A percentile compares a stretch with the other conserved stretches of the same genome.
Evolutionary conservation across 2,329 filamentous ascomycete species (phyloP).

Genomic region (Onygena corvina): DNA sequence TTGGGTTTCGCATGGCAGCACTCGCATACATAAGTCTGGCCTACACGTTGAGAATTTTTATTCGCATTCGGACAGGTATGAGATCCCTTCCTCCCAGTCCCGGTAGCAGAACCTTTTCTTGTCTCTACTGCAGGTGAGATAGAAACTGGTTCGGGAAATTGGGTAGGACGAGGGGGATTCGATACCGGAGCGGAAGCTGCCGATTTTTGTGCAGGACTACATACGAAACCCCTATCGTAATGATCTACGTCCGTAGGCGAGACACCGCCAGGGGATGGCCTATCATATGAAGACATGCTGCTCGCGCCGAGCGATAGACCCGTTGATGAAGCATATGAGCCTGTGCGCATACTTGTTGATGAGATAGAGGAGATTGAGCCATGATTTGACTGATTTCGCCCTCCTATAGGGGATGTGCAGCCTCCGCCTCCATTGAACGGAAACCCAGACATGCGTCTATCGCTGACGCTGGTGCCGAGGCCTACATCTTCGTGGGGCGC

Average conservation of each 20-base stretch:
- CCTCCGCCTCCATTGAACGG: slow-evolving; percentile 37
- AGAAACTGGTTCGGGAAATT: slow-evolving; percentile 23
- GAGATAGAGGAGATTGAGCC: slow-evolving; percentile 55
- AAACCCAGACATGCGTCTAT: slow-evolving; percentile 40
- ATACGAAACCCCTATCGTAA: slow-evolving; percentile 40
- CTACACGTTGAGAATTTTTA: slow-evolving; percentile 34
- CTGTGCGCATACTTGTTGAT: slow-evolving; percentile 48
- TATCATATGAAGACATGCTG: slow-evolving; percentile 51
- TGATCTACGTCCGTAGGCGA: slow-evolving; percentile 47
- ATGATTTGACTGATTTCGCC: slow-evolving; percentile 43
- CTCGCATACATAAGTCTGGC: slow-evolving; percentile 63
- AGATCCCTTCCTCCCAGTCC: slow-evolving; percentile 37
- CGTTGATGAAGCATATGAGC: slow-evolving; percentile 51
- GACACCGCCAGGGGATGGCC: slow-evolving; percentile 48
- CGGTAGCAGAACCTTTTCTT: slow-evolving; percentile 28
- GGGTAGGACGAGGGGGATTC: slow-evolving; percentile 25
- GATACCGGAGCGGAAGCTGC: slow-evolving; percentile 28
- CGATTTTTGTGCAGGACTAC: slow-evolving; percentile 33
- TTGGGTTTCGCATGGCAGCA: slow-evolving; percentile 96
- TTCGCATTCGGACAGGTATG: slow-evolving; percentile 25
- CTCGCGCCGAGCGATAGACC: slow-evolving; percentile 48
- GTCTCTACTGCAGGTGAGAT: slow-evolving; percentile 26
- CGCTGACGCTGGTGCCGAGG: slow-evolving; percentile 33
- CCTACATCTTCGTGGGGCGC: slow-evolving; percentile 33
- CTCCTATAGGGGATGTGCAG: slow-evolving; percentile 41